Percentiles rank a stretch among this genome's conserved stretches.
Evolutionary conservation across 257 asterid genomes (phyloP).

Genomic region (Nicotiana attenuata): DNA sequence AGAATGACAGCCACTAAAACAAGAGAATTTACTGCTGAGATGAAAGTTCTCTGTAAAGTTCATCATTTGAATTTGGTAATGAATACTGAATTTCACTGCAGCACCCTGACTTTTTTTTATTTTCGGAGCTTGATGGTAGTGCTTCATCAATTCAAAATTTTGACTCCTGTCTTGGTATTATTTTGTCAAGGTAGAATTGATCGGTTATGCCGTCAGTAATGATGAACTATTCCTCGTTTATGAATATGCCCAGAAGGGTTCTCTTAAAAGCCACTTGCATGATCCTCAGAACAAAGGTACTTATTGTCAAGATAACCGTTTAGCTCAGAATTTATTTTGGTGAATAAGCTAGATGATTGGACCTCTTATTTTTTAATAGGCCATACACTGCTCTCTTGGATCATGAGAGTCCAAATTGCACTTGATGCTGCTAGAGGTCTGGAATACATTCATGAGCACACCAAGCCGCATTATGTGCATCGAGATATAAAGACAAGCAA

Average conservation of each 20-base stretch:
- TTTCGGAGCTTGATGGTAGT: conserved; percentile 3
- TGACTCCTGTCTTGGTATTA: conserved; percentile 26
- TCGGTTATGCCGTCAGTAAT: conserved; percentile 78
- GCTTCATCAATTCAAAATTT: conserved; percentile 1
- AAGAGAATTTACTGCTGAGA: conserved; percentile 85
- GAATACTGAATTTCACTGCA: conserved; percentile 11
- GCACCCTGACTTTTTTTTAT: not conserved
- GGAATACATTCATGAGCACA: conserved; percentile 97
- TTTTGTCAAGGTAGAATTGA: conserved; percentile 83
- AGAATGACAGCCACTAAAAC: conserved; percentile 88
- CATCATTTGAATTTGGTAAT: conserved; percentile 94
- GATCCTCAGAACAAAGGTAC: conserved; percentile 86
- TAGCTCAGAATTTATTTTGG: not conserved
- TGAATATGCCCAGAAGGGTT: conserved; percentile 91
- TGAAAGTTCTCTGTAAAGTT: conserved; percentile 96
- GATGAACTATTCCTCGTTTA: conserved; percentile 85
- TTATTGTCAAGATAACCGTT: not conserved
- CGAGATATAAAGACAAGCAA: conserved; percentile 95
- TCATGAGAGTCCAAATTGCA: conserved; percentile 89
- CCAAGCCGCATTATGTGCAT: conserved; percentile 92
- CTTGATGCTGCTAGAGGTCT: conserved; percentile 97
- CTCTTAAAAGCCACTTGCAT: conserved; percentile 79
- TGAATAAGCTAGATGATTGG: not conserved
- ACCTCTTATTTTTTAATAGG: conserved; percentile 39
- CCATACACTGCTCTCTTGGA: conserved; percentile 85